A percentile compares a stretch with the other conserved stretches of the same genome.
Conservation (phyloP, 2,329 filamentous ascomycete genomes). For the Alternaria angustiovoidea region DNA sequence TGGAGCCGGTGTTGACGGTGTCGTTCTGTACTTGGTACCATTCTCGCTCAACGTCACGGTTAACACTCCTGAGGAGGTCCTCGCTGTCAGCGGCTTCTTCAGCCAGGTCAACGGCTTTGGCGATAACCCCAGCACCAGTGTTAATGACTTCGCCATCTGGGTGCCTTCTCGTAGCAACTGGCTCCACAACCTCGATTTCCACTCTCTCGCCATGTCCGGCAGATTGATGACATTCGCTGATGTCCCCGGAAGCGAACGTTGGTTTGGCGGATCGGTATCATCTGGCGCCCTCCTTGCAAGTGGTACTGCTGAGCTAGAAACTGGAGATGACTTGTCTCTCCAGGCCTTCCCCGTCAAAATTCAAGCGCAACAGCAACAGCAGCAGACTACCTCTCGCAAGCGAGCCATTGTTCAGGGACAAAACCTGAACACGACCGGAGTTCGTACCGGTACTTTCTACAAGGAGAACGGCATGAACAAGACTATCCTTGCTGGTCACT, state of each 20-base stretch:
- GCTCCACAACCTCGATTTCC: slow-evolving; percentile 77
- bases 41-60: slow-evolving; percentile 80
- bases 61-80: slow-evolving; percentile 72
- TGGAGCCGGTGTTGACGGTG: slow-evolving; percentile 85
- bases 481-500: slow-evolving; percentile 88
- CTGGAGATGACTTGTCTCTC: slow-evolving; percentile 43
- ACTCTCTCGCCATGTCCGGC: slow-evolving; percentile 73
- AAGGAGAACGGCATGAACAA: slow-evolving; percentile 74
- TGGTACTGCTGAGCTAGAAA: slow-evolving; percentile 73
- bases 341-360: slow-evolving; percentile 56
- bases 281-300: slow-evolving; percentile 77
- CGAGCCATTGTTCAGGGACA: slow-evolving; percentile 53
- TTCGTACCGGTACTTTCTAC: slow-evolving; percentile 83
- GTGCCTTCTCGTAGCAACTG: slow-evolving; percentile 85
- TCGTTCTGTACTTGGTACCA: slow-evolving; percentile 76
- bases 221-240: slow-evolving; percentile 75
- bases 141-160: slow-evolving; percentile 87
- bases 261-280: slow-evolving; percentile 85
- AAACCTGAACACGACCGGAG: slow-evolving; percentile 66
- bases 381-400: slow-evolving; percentile 48
- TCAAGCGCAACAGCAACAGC: slow-evolving; percentile 28
- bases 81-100: slow-evolving; percentile 85
- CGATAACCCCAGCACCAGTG: slow-evolving; percentile 66
- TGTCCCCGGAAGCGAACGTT: slow-evolving; percentile 65
- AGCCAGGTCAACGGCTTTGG: slow-evolving; percentile 73